These are phyloP conservation scores for Aphanomyces invadans DNA, from an alignment of 352 stramenopile species.

Conservation along the genomic window DNA sequence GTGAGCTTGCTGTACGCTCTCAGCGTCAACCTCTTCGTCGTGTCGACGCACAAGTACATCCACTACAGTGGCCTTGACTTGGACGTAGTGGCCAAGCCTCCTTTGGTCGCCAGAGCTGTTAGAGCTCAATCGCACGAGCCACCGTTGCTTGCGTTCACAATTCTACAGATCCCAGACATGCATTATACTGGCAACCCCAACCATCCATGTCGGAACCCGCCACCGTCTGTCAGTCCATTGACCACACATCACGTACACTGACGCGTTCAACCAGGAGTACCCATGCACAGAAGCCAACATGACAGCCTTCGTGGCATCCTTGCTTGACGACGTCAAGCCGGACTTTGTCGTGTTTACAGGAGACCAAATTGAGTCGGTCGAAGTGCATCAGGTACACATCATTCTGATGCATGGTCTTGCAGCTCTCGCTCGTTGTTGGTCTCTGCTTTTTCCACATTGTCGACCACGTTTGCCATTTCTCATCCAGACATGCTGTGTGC, in stretches of 20 bases:
- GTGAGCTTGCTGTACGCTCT: not conserved
- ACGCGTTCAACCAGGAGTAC: slow-evolving; percentile 2
- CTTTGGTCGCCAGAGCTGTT: not conserved
- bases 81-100: not conserved
- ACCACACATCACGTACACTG: not conserved
- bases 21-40: not conserved
- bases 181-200: slow-evolving; percentile 43
- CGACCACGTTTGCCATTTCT: not conserved
- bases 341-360: slow-evolving; percentile 52
- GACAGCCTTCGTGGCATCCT: slow-evolving; percentile 36
- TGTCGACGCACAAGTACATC: not conserved
- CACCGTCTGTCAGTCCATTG: slow-evolving; percentile 18
- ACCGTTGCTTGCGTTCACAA: slow-evolving; percentile 38
- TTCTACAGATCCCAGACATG: slow-evolving; percentile 49
- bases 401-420: not conserved
- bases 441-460: no score
- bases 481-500: no score
- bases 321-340: slow-evolving; percentile 44
- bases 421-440: no score
- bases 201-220: slow-evolving; percentile 26
- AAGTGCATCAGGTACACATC: slow-evolving; percentile 1
- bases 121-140: not conserved
- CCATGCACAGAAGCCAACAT: slow-evolving; percentile 40
- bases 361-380: slow-evolving; percentile 40
- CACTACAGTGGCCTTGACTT: not conserved